Evolutionary conservation across 768 basidiomycete genomes (phyloP).

Genomic region (Mycena kentingensis): DNA sequence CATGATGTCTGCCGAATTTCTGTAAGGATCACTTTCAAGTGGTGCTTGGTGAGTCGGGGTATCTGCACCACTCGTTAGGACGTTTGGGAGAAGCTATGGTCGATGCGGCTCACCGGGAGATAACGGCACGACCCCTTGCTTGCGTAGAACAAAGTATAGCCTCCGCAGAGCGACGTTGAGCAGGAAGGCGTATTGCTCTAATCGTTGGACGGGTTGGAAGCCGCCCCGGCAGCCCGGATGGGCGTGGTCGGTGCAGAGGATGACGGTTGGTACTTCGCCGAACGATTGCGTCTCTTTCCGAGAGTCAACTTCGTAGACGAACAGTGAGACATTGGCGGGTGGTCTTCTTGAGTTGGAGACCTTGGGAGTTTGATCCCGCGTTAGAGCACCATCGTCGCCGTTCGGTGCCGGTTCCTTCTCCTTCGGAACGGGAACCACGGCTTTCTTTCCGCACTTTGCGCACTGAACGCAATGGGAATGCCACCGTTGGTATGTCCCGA

Average conservation of each 20-base stretch:
- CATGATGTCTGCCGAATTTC: constrained; percentile 88
- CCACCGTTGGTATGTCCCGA: constrained; percentile 97
- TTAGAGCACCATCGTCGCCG: constrained; percentile 46
- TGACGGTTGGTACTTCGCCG: constrained; percentile 70
- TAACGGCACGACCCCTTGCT: constrained; percentile 86
- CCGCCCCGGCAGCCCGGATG: constrained; percentile 67
- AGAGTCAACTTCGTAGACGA: constrained; percentile 75
- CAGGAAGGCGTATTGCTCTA: constrained; percentile 98
- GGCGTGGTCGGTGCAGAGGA: constrained; percentile 79
- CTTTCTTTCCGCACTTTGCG: constrained; percentile 71
- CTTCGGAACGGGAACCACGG: constrained; percentile 61
- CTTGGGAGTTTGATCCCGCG: constrained; percentile 53
- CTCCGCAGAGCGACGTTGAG: constrained; percentile 93
- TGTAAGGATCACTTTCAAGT: constrained; percentile 72
- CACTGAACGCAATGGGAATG: constrained; percentile 95
- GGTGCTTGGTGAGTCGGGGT: constrained; percentile 32
- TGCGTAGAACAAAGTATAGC: constrained; percentile 83
- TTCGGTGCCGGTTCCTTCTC: constrained; percentile 53
- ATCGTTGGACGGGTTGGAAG: constrained; percentile 87
- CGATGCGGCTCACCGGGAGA: constrained; percentile 58
- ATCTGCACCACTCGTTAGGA: constrained; percentile 9
- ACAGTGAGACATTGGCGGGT: constrained; percentile 78
- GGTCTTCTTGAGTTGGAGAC: constrained; percentile 66
- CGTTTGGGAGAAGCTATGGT: not conserved
- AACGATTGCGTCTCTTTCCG: constrained; percentile 68